Percentiles rank a stretch among this genome's conserved stretches.
These are phyloP conservation scores for Triticum urartu DNA, from an alignment of 176 grass and related monocot genomes.

Conservation along the genomic window DNA sequence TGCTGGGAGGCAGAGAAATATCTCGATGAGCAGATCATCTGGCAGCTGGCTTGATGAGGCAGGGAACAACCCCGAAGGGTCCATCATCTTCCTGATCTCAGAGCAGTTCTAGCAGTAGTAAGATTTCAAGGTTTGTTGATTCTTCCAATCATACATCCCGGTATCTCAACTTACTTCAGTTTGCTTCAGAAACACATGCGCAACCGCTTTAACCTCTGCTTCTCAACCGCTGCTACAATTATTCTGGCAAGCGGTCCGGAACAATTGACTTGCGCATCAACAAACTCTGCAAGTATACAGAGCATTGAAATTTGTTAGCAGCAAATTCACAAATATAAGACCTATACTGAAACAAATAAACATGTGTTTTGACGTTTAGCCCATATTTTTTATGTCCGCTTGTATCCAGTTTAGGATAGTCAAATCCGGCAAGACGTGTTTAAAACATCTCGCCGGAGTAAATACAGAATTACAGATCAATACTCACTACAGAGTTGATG, in stretches of 20 bases:
- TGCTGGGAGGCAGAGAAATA: slow-evolving; percentile 24
- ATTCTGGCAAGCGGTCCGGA: background rate
- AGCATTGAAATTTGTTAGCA: background rate
- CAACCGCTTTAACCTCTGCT: background rate
- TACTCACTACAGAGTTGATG: too few species aligned
- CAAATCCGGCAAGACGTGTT: background rate
- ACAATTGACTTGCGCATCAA: background rate
- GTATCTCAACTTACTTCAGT: background rate
- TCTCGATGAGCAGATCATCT: slow-evolving; percentile 32
- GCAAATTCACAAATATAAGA: background rate
- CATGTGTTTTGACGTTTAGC: too few species aligned
- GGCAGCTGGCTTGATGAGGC: slow-evolving; percentile 2
- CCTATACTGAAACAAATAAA: background rate
- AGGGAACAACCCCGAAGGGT: background rate
- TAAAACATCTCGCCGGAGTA: background rate
- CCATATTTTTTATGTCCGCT: background rate
- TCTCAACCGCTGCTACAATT: background rate
- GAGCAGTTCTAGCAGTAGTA: background rate
- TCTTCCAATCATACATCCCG: background rate
- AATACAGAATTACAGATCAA: background rate
- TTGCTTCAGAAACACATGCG: background rate
- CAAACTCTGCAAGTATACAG: background rate
- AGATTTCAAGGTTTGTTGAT: slow-evolving; percentile 14
- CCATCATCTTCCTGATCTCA: background rate
- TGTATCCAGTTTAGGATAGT: background rate